phyloP scores from a whole-genome alignment of 805 yeast genomes.

The Saccharomycopsis guyanensis region DNA sequence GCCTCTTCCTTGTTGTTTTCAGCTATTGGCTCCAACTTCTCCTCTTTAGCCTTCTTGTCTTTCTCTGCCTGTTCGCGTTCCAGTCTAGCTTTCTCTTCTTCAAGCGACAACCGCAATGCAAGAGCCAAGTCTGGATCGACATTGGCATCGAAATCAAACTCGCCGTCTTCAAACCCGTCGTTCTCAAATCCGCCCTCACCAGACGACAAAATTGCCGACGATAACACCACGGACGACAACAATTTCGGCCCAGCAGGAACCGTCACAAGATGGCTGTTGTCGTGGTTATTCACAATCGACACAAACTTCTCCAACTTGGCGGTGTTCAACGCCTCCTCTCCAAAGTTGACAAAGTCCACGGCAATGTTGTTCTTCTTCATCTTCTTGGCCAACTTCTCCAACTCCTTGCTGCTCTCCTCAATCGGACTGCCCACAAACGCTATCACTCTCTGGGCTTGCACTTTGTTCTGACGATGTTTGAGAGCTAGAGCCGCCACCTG shows the following conservation, averaged over 20 bases:
- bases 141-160: conserved; percentile 25
- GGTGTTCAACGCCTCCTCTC: conserved; percentile 76
- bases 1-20: conserved; percentile 18
- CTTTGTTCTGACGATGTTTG: conserved; percentile 92
- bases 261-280: conserved; percentile 74
- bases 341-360: conserved; percentile 84
- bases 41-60: conserved; percentile 3
- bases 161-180: conserved; percentile 39
- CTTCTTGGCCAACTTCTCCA: conserved; percentile 80
- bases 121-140: conserved; percentile 92
- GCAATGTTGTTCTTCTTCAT: conserved; percentile 91
- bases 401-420: conserved; percentile 55
- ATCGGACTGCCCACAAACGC: conserved; percentile 88
- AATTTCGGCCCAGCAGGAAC: conserved; percentile 84
- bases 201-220: conserved; percentile 60
- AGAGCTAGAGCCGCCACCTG: conserved; percentile 92
- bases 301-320: conserved; percentile 73
- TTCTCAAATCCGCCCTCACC: conserved; percentile 36
- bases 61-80: conserved; percentile 43
- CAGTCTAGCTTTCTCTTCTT: conserved; percentile 90
- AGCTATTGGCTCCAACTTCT: conserved; percentile 1
- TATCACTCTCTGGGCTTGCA: conserved; percentile 83
- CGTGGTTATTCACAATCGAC: conserved; percentile 65
- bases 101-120: conserved; percentile 89
- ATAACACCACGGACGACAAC: conserved; percentile 71